Base-by-base conservation (phyloP, 768 basidiomycete genomes). In the Pholiota conissans region DNA sequence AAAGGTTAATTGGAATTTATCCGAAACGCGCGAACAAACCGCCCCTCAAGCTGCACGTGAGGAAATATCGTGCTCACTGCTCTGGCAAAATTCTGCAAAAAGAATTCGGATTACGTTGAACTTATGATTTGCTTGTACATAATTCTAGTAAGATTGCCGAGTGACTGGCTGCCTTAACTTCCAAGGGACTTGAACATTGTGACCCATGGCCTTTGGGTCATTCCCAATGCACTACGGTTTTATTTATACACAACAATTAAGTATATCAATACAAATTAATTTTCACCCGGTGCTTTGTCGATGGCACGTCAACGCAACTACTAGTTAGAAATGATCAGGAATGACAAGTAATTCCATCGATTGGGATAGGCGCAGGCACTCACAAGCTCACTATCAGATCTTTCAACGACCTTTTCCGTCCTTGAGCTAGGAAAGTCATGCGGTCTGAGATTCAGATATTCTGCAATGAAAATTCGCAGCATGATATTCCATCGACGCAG, bases 401-500 rank as follows among this genome's bases (percentile, higher is more conserved):
- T 74, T 42, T 70, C 71, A 4, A 77, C 51, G 0, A 60, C 57
- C 49, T 56, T 62, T 29, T 68, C 67, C 14, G 67, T 62, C 45
- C 68, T 61, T 34, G 65, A 61, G 9, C 70, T 73, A 24, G 42
- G 9, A 9, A 71, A 72, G 49, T 77, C 69, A 24, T 79, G 72
- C 0, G 90, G 86, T 10, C 71, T 77, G 47, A 93, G 70, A 55
- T 89, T 82, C 2, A 98, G 80, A 71, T 98, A 99, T 73, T 98
- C 97, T 1, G 90, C 79, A 65, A 93, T 82, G 68, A 98, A 95
- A 0, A 97, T 84, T 29, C 96, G 80, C 35, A 98, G 68, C 51
- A 99, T 81, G 28, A 95, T 75, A 67, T 91, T 91, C 97, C 97
- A 98, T 22, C 90, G 80, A 46, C 87, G 83, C 81, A 98, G 83